These are phyloP conservation scores for Platanthera zijinensis DNA, from an alignment of 106 monocot genomes.

Conservation along the genomic window DNA sequence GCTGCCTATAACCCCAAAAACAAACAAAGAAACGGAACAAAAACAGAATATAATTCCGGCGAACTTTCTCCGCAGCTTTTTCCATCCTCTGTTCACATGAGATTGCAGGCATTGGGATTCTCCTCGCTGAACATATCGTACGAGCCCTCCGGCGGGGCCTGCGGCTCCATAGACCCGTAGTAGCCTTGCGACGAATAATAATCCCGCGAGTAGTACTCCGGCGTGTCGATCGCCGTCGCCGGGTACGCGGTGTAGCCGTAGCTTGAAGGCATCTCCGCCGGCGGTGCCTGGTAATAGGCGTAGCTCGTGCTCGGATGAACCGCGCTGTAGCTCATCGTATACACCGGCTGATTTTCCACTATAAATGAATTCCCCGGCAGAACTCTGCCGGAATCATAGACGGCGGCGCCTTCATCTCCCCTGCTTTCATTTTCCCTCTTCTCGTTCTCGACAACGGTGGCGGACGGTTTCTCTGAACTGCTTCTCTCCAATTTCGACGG, in stretches of 20 bases:
- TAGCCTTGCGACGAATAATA: conserved; percentile 7
- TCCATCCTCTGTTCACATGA: conserved; percentile 47
- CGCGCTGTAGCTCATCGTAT: conserved; percentile 35
- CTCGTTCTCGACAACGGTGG: neutral
- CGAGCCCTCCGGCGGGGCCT: conserved; percentile 15
- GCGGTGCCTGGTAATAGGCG: conserved; percentile 14
- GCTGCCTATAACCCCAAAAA: neutral
- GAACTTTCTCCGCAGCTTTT: neutral
- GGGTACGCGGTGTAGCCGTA: conserved; percentile 7
- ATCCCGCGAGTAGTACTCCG: neutral
- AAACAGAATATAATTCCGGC: neutral
- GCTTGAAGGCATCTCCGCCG: neutral
- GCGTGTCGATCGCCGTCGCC: neutral
- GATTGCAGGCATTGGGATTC: conserved; percentile 50
- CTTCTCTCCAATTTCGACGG: neutral
- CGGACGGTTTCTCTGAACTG: neutral
- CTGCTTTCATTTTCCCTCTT: neutral
- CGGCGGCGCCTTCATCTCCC: conserved; percentile 10
- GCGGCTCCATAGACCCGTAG: conserved; percentile 8
- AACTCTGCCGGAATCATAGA: neutral
- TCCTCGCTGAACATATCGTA: conserved; percentile 61
- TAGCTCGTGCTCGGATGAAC: conserved; percentile 31
- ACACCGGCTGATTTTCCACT: conserved; percentile 12
- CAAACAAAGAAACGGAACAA: neutral
- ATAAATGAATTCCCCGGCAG: neutral